A percentile compares a stretch with the other conserved stretches of the same genome.
These are phyloP conservation scores for Rhodotorula sp. DNA, from an alignment of 1,284 basidiomycete genomes.

Conservation along the genomic window DNA sequence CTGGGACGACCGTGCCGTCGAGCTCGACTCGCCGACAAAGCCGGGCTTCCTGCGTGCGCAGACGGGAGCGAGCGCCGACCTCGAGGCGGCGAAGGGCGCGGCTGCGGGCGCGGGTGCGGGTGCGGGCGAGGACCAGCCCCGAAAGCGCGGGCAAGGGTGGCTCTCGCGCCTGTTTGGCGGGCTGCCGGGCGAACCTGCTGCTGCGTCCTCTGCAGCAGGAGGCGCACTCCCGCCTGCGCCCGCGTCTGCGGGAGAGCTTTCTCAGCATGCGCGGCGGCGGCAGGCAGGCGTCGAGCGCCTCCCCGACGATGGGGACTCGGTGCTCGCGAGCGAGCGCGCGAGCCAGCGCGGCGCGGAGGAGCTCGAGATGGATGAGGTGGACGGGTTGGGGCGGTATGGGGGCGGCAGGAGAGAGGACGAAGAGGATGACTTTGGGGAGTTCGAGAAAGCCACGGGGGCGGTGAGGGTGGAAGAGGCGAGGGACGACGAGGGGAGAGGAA, in stretches of 20 bases:
- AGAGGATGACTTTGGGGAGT: conserved; percentile 33
- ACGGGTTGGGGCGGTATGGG: conserved; percentile 21
- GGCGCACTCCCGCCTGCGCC: background rate
- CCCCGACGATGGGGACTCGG: conserved; percentile 25
- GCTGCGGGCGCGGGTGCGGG: background rate
- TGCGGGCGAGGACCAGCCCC: background rate
- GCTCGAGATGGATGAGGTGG: conserved; percentile 37
- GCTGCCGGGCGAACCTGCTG: background rate
- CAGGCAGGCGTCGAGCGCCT: conserved; percentile 23
- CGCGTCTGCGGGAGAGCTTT: background rate
- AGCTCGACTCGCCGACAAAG: conserved; percentile 11
- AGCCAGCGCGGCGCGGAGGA: conserved; percentile 22
- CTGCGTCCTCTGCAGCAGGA: background rate
- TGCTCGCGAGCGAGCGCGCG: conserved; percentile 7
- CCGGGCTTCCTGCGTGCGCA: conserved; percentile 4
- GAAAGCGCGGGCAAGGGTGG: conserved; percentile 32
- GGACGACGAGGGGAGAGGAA: background rate
- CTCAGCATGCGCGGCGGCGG: conserved; percentile 15
- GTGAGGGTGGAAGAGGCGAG: conserved; percentile 2
- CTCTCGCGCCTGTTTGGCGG: conserved; percentile 32
- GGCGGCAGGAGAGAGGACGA: conserved; percentile 3
- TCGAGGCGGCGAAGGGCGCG: background rate
- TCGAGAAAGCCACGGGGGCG: conserved; percentile 32
- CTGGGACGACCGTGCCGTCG: conserved; percentile 13
- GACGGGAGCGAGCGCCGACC: background rate